Evolutionary conservation across 169 alveolate genomes (phyloP).

Genomic region (Eimeria falciformis): DNA sequence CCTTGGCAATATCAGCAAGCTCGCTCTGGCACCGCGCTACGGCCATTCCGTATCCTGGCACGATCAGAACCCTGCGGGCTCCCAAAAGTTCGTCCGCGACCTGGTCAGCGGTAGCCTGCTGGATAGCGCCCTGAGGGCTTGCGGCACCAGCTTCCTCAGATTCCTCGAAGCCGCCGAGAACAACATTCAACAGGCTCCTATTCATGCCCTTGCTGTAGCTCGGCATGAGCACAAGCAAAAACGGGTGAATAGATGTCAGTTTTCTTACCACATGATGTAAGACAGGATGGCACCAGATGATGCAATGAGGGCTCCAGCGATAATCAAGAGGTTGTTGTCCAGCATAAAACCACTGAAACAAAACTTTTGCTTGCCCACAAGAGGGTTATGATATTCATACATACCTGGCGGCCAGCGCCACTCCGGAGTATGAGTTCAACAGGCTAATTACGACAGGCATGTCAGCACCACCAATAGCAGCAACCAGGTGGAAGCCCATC

Average conservation of each 20-base stretch:
- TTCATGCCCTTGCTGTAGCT: slow-evolving; percentile 91
- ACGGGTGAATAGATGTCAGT: not conserved
- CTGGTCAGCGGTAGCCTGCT: slow-evolving; percentile 77
- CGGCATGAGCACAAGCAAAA: not conserved
- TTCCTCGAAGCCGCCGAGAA: slow-evolving; percentile 93
- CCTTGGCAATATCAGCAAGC: slow-evolving; percentile 78
- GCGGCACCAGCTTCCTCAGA: slow-evolving; percentile 81
- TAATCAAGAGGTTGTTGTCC: slow-evolving; percentile 91
- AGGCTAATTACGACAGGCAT: slow-evolving; percentile 97
- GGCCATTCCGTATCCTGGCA: slow-evolving; percentile 98
- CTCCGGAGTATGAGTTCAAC: slow-evolving; percentile 95
- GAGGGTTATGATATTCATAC: not conserved
- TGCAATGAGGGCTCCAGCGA: slow-evolving; percentile 96
- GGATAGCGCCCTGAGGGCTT: slow-evolving; percentile 76
- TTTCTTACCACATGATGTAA: slow-evolving; percentile 93
- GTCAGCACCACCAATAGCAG: slow-evolving; percentile 96
- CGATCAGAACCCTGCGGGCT: slow-evolving; percentile 90
- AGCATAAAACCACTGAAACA: slow-evolving; percentile 85
- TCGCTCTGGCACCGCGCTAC: slow-evolving; percentile 82
- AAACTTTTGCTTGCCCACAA: not conserved
- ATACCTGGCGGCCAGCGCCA: slow-evolving; percentile 93
- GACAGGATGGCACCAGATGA: slow-evolving; percentile 96
- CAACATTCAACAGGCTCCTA: slow-evolving; percentile 90
- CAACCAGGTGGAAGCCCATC: slow-evolving; percentile 91
- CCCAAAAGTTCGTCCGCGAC: slow-evolving; percentile 90